These are phyloP conservation scores for Acanthamoeba healyi DNA, from an alignment of 208 protist genomes.

Conservation along the genomic window DNA sequence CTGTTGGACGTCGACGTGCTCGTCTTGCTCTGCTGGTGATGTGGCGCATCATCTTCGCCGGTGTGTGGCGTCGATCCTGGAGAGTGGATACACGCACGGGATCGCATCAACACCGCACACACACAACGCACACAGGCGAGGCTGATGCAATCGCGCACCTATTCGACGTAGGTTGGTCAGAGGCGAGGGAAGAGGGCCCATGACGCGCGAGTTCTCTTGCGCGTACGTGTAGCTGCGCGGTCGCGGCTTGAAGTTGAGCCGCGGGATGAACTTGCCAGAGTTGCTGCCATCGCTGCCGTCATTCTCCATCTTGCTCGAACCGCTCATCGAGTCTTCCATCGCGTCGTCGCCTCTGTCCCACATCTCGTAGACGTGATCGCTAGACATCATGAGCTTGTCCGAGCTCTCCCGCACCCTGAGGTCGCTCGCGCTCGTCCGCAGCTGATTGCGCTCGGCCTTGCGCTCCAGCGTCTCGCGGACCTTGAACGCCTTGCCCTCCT, in stretches of 20 bases:
- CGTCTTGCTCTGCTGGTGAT: background rate
- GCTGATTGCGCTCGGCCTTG: background rate
- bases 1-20: constrained; percentile 1
- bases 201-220: background rate
- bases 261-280: background rate
- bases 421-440: background rate
- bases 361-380: background rate
- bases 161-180: background rate
- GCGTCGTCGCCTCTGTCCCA: background rate
- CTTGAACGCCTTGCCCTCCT: constrained; percentile 52
- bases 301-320: no score
- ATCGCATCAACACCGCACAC: background rate
- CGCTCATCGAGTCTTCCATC: background rate
- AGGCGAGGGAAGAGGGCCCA: background rate
- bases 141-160: background rate
- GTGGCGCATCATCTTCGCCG: background rate
- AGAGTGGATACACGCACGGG: no score
- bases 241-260: constrained; percentile 40
- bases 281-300: background rate
- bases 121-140: background rate
- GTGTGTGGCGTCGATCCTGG: constrained; percentile 7
- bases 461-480: no score
- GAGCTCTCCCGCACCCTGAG: background rate
- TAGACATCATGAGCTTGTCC: background rate
- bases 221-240: constrained; percentile 20